Conservation (phyloP, 306 rosid genomes). For the Quercus engelmannii region DNA sequence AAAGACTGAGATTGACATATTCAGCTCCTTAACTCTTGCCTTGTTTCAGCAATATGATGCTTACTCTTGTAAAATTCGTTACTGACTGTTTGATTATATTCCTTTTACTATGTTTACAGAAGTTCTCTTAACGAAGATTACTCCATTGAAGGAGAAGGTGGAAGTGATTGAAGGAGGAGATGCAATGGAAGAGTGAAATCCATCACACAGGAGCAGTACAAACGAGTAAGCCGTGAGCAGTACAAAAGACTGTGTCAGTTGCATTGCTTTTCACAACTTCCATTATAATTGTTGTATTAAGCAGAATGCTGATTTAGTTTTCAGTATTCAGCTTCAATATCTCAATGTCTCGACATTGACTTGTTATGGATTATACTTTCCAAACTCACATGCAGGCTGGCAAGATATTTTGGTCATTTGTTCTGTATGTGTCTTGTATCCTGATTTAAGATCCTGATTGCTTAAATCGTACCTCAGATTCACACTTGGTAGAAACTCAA, state of each 20-base stretch:
- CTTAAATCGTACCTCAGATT: background rate
- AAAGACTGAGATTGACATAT: background rate
- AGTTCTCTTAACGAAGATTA: constrained; percentile 78
- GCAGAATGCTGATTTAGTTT: background rate
- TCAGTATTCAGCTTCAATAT: background rate
- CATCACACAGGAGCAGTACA: background rate
- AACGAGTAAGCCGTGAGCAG: too few species aligned
- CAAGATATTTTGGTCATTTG: background rate
- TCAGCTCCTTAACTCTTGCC: background rate
- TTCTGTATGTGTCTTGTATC: background rate
- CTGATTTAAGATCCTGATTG: background rate
- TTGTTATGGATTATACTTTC: background rate
- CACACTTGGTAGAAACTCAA: background rate
- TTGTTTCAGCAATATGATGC: background rate
- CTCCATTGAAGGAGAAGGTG: constrained; percentile 63
- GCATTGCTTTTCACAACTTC: background rate
- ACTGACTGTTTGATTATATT: background rate
- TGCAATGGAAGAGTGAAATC: constrained; percentile 80
- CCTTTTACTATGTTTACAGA: constrained; percentile 48
- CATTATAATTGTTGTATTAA: background rate
- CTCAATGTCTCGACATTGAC: background rate
- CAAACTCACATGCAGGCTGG: background rate
- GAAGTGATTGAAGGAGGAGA: constrained; percentile 69
- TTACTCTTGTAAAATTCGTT: background rate
- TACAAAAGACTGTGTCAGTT: background rate